Percentiles rank a stretch among this genome's conserved stretches.
These are phyloP conservation scores for Trypanosoma boissoni DNA, from an alignment of 208 protist genomes.

Conservation along the genomic window DNA sequence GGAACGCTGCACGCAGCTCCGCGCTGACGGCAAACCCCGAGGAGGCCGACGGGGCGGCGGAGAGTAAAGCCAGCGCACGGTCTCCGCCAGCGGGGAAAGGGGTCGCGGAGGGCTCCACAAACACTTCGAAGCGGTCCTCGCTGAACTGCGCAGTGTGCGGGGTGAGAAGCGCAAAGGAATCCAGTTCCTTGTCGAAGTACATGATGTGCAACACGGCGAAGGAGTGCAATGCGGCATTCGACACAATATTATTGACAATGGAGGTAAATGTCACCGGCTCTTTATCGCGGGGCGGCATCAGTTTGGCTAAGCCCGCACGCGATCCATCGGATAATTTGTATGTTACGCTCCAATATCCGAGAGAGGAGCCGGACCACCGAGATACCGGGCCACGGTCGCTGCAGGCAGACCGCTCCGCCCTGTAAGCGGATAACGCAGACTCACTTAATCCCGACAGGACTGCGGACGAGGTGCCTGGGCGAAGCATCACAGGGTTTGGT, in stretches of 20 bases:
- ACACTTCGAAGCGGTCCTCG: constrained; percentile 5
- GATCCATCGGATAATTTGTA: constrained; percentile 3
- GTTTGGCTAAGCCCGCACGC: background rate
- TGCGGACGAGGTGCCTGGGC: background rate
- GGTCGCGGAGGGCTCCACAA: background rate
- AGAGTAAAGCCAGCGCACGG: too few relatives aligned
- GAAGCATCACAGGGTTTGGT: constrained; percentile 13
- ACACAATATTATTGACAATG: constrained; percentile 13
- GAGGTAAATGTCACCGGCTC: constrained; percentile 2
- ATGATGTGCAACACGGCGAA: constrained; percentile 12
- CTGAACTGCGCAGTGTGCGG: constrained; percentile 7
- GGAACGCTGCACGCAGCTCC: too few relatives aligned
- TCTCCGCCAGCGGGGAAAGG: too few relatives aligned
- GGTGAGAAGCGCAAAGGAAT: constrained; percentile 17
- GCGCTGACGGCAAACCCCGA: too few relatives aligned
- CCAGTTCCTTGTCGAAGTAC: constrained; percentile 25
- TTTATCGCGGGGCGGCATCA: constrained; percentile 1
- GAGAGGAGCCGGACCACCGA: background rate
- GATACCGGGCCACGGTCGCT: background rate
- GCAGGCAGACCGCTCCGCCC: too few relatives aligned
- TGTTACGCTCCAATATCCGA: constrained; percentile 18
- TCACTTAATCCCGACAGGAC: too few relatives aligned
- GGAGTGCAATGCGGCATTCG: constrained; percentile 4
- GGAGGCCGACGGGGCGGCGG: too few relatives aligned
- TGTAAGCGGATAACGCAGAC: too few relatives aligned